phyloP scores from a whole-genome alignment of 768 basidiomycete species.

The Kwoniella sp. region DNA sequence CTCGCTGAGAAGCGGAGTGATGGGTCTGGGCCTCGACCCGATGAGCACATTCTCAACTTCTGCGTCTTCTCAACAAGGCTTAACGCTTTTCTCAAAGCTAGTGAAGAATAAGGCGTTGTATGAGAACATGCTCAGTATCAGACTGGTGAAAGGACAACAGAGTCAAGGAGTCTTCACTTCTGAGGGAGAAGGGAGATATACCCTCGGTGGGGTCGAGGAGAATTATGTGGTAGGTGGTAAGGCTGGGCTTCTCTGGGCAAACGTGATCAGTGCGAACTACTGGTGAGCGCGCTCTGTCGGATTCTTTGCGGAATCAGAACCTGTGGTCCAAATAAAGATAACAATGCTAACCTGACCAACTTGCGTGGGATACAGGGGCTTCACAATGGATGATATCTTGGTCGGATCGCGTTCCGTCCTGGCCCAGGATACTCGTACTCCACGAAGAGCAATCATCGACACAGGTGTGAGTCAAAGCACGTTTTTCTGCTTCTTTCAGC shows the following conservation, averaged over 20 bases:
- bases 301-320: no score
- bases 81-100: constrained; percentile 29
- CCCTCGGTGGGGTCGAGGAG: constrained; percentile 29
- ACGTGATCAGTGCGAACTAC: constrained; percentile 29
- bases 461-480: constrained; percentile 31
- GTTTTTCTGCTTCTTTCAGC: no score
- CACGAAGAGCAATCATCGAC: constrained; percentile 33
- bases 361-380: constrained; percentile 24
- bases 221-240: constrained; percentile 21
- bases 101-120: constrained; percentile 17
- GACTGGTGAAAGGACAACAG: constrained; percentile 27
- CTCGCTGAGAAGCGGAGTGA: constrained; percentile 18
- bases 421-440: constrained; percentile 17
- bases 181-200: constrained; percentile 29
- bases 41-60: constrained; percentile 9
- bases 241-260: constrained; percentile 21
- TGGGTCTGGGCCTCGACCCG: constrained; percentile 28
- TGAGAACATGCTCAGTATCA: constrained; percentile 28
- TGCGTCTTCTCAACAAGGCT: constrained; percentile 9
- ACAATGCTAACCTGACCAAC: no score
- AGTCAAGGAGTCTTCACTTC: constrained; percentile 14
- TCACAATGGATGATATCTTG: constrained; percentile 26
- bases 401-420: constrained; percentile 24
- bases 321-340: no score
- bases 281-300: constrained; percentile 17